phyloP scores from a whole-genome alignment of 179 eudicot species.

The Beta corolliflora region DNA sequence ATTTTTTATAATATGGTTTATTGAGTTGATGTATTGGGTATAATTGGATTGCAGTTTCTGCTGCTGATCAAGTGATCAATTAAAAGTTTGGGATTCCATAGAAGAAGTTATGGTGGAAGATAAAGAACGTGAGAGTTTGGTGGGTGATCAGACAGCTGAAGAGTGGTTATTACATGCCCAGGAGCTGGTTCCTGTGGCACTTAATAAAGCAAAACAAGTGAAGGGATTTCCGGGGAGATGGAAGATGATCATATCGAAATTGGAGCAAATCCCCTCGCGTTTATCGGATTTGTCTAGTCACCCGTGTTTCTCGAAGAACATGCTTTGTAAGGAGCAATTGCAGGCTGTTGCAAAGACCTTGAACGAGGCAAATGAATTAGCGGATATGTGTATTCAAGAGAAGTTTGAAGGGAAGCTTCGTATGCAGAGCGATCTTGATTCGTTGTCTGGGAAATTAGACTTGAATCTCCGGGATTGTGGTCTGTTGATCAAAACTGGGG shows the following conservation, averaged over 20 bases:
- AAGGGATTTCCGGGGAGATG: slow-evolving; percentile 80
- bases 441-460: slow-evolving; percentile 69
- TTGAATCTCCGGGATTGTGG: slow-evolving; percentile 84
- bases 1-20: slow-evolving; percentile 3
- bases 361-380: slow-evolving; percentile 55
- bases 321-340: slow-evolving; percentile 86
- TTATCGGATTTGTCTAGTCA: slow-evolving; percentile 89
- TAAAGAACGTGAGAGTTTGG: slow-evolving; percentile 19
- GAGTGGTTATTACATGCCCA: slow-evolving; percentile 56
- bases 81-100: neutral
- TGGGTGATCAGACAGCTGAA: slow-evolving; percentile 37
- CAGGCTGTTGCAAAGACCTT: slow-evolving; percentile 76
- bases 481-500: slow-evolving; percentile 80
- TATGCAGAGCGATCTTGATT: slow-evolving; percentile 91
- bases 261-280: slow-evolving; percentile 72
- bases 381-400: slow-evolving; percentile 64
- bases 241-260: slow-evolving; percentile 75
- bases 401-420: slow-evolving; percentile 86
- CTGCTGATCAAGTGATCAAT: neutral
- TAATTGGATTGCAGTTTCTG: slow-evolving; percentile 30
- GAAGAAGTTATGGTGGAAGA: slow-evolving; percentile 45
- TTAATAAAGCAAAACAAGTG: slow-evolving; percentile 62
- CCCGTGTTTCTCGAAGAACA: slow-evolving; percentile 86
- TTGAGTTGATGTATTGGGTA: slow-evolving; percentile 8
- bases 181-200: slow-evolving; percentile 72